Conservation (phyloP, 75 land plant species). For the Pinus albicaulis region DNA sequence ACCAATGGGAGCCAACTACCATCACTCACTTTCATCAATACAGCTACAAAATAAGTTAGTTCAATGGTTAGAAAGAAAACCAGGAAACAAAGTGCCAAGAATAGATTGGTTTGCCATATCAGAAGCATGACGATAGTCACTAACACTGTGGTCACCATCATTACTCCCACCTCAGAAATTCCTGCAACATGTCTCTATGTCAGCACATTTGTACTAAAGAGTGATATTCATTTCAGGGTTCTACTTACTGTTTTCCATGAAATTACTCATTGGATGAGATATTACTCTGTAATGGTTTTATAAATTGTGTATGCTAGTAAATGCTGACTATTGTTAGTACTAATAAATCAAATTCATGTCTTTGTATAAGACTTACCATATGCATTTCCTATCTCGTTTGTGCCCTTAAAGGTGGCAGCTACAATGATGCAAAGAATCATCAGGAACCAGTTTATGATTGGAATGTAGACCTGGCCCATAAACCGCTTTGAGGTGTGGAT, state of each 20-base stretch:
- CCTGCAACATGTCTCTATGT: conserved; percentile 45
- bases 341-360: neutral
- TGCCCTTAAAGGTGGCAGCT: conserved; percentile 56
- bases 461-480: conserved; percentile 93
- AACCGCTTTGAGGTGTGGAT: conserved; percentile 81
- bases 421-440: conserved; percentile 53
- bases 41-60: conserved; percentile 72
- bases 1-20: conserved; percentile 97
- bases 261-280: neutral
- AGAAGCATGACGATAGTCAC: conserved; percentile 91
- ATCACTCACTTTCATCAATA: conserved; percentile 67
- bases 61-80: conserved; percentile 76
- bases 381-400: conserved; percentile 86
- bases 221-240: neutral
- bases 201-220: neutral
- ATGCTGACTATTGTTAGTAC: too few species aligned
- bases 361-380: conserved; percentile 54
- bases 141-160: conserved; percentile 88
- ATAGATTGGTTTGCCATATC: conserved; percentile 89
- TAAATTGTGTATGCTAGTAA: neutral
- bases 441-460: conserved; percentile 84
- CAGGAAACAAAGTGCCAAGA: conserved; percentile 65
- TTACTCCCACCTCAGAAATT: conserved; percentile 89
- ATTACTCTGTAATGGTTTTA: neutral
- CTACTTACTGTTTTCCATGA: neutral